These are phyloP conservation scores for Syzygium jambos DNA, from an alignment of 345 rosid genomes.

Conservation along the genomic window DNA sequence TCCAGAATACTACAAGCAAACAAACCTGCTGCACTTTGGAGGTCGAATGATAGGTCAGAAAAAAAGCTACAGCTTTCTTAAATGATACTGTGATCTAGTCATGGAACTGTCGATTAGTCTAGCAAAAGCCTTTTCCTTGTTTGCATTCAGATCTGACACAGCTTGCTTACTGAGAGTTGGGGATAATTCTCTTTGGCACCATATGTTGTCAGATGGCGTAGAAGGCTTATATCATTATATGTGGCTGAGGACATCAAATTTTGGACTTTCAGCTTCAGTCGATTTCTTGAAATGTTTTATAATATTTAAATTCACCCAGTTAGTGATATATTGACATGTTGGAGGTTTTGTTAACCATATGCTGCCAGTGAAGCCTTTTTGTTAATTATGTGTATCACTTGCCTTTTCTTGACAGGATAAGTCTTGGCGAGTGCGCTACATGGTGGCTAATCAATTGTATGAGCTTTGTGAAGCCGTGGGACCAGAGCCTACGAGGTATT, in stretches of 20 bases:
- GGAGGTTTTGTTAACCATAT: not conserved
- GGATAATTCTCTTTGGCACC: not conserved
- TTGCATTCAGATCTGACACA: not conserved
- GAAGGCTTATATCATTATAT: not conserved
- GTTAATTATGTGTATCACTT: not conserved
- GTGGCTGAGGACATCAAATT: not conserved
- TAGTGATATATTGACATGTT: not conserved
- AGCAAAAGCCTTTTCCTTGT: not conserved
- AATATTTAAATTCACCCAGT: not conserved
- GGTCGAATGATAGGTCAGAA: not conserved
- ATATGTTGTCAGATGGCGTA: not conserved
- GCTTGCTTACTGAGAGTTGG: not conserved
- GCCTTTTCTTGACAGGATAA: slow-evolving; percentile 50
- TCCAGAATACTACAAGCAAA: not conserved
- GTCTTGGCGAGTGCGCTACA: slow-evolving; percentile 98
- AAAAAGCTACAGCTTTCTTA: not conserved
- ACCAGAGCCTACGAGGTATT: slow-evolving; percentile 87
- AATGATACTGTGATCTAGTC: not conserved
- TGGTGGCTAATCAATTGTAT: slow-evolving; percentile 95
- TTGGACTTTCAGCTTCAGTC: not conserved
- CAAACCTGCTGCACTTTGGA: not conserved
- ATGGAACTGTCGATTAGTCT: not conserved
- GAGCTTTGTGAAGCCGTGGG: slow-evolving; percentile 98
- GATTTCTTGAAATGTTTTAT: not conserved
- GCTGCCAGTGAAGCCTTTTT: not conserved